A percentile compares a stretch with the other conserved stretches of the same genome.
Conservation (phyloP, 441 rosid species). For the Omphalea diandra region DNA sequence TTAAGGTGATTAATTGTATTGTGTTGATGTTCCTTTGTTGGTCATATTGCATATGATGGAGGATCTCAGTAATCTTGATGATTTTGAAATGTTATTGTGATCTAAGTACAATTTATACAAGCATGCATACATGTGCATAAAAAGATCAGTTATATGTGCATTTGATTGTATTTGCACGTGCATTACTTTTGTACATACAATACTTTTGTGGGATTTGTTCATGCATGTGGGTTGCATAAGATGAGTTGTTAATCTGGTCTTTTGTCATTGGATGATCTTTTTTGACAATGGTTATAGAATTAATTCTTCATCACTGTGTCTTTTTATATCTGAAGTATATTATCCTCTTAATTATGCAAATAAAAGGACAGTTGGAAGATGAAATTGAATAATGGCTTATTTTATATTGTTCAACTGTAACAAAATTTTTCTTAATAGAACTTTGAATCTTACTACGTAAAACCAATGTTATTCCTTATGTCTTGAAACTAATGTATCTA, state of each 20-base stretch:
- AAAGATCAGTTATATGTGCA: not conserved
- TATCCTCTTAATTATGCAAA: not conserved
- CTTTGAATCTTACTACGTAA: not conserved
- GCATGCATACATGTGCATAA: not conserved
- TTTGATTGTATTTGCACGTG: not conserved
- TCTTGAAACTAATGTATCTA: not conserved
- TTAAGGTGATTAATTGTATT: constrained; percentile 51
- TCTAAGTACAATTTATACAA: not conserved
- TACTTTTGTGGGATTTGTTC: not conserved
- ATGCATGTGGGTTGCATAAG: not conserved
- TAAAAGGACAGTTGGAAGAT: not conserved
- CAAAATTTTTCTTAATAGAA: not conserved
- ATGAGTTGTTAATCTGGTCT: not conserved
- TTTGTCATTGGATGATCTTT: not conserved
- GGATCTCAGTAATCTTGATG: not conserved
- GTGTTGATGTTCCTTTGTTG: constrained; percentile 12
- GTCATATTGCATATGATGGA: constrained; percentile 7
- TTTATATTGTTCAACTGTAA: not conserved
- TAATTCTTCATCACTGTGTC: not conserved
- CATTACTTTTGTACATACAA: not conserved
- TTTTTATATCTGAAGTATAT: not conserved
- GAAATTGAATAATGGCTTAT: not conserved
- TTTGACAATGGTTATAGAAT: not conserved
- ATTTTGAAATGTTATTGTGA: not conserved
- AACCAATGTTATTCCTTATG: not conserved